Evolutionary conservation across 78 protist genomes (phyloP).

Genomic region (Pelomyxa schiedti): DNA sequence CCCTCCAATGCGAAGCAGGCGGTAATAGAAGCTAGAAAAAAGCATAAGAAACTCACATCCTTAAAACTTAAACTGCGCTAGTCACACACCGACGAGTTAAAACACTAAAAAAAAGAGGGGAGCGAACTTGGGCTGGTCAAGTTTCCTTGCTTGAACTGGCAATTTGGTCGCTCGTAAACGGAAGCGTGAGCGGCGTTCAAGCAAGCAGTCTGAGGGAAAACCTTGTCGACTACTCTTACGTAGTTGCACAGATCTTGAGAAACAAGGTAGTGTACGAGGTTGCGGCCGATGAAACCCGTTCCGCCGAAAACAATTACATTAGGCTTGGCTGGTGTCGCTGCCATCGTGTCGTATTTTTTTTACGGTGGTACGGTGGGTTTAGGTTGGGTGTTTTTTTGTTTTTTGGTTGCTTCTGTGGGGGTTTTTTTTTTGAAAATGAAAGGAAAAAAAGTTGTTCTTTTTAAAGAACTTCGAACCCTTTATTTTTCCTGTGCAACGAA

Average conservation of each 20-base stretch:
- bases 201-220: constrained; percentile 65
- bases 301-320: constrained; percentile 83
- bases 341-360: too few relatives aligned
- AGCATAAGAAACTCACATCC: not conserved
- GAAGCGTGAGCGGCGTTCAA: constrained; percentile 24
- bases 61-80: not conserved
- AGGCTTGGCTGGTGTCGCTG: too few relatives aligned
- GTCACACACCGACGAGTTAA: not conserved
- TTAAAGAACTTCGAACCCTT: too few relatives aligned
- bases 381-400: too few relatives aligned
- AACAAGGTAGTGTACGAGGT: constrained; percentile 67
- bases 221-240: constrained; percentile 84
- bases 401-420: too few relatives aligned
- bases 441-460: too few relatives aligned
- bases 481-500: too few relatives aligned
- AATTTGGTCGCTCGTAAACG: constrained; percentile 36
- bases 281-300: constrained; percentile 84
- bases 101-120: not conserved
- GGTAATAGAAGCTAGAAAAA: constrained; percentile 19
- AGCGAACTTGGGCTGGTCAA: constrained; percentile 12
- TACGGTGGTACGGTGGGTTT: too few relatives aligned
- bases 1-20: constrained; percentile 39
- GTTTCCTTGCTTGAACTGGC: constrained; percentile 72
- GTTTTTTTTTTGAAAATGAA: too few relatives aligned
- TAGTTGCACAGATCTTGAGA: constrained; percentile 35